phyloP scores from a whole-genome alignment of 1,284 basidiomycete genomes.

The Irpex sp. region DNA sequence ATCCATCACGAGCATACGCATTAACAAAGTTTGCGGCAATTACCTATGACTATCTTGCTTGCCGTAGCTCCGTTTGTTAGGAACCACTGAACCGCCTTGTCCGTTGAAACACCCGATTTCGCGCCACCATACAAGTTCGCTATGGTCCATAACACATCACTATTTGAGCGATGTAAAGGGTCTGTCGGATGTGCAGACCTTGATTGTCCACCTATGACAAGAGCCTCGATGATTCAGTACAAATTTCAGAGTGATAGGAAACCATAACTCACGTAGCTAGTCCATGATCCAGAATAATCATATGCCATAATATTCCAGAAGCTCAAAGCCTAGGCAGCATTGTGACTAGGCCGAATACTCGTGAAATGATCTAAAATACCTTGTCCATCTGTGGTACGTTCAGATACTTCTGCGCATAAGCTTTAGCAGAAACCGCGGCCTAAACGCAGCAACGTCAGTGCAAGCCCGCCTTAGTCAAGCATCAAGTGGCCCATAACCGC shows the following conservation, averaged over 20 bases:
- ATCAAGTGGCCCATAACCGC: constrained; percentile 8
- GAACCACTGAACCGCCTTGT: constrained; percentile 70
- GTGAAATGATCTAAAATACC: neutral
- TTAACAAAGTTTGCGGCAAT: neutral
- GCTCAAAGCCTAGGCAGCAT: constrained; percentile 35
- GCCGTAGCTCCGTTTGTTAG: constrained; percentile 62
- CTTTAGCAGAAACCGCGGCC: constrained; percentile 58
- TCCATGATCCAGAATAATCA: constrained; percentile 74
- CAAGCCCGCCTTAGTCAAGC: no score
- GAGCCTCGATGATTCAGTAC: neutral
- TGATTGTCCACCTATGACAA: constrained; percentile 59
- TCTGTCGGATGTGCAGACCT: constrained; percentile 13
- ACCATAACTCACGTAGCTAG: constrained; percentile 30
- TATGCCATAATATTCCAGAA: constrained; percentile 93
- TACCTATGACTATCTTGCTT: constrained; percentile 70
- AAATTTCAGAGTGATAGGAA: neutral
- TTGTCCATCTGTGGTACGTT: constrained; percentile 71
- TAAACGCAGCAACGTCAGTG: constrained; percentile 5
- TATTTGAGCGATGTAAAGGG: neutral
- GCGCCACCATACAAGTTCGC: constrained; percentile 75
- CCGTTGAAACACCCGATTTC: constrained; percentile 63
- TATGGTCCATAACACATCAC: neutral
- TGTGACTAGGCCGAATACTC: neutral
- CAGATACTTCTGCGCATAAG: constrained; percentile 62
- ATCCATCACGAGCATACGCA: neutral